These are phyloP conservation scores for Boletus vinaceobasis DNA, from an alignment of 768 basidiomycete genomes.

Conservation along the genomic window DNA sequence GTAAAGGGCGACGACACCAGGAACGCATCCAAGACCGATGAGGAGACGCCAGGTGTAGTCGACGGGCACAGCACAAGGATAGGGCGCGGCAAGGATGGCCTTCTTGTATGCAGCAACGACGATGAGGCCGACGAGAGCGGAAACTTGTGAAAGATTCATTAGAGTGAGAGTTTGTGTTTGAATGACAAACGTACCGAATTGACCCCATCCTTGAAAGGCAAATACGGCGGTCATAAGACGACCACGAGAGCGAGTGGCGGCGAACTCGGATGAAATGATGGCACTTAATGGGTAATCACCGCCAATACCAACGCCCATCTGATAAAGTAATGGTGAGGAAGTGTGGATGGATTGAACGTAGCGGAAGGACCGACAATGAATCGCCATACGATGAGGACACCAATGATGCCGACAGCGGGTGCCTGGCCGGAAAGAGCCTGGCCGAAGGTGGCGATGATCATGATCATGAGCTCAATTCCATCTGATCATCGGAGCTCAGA, in stretches of 20 bases:
- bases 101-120: slow-evolving; percentile 67
- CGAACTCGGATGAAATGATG: slow-evolving; percentile 88
- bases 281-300: slow-evolving; percentile 87
- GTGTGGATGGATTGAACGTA: neutral
- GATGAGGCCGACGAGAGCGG: slow-evolving; percentile 64
- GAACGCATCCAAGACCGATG: slow-evolving; percentile 84
- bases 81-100: slow-evolving; percentile 44
- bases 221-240: slow-evolving; percentile 90
- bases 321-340: neutral
- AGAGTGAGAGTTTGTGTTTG: neutral
- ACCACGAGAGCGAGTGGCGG: slow-evolving; percentile 71
- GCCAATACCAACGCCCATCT: slow-evolving; percentile 82
- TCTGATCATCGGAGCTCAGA: slow-evolving; percentile 27
- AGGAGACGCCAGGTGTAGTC: slow-evolving; percentile 85
- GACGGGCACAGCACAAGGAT: slow-evolving; percentile 44
- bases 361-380: slow-evolving; percentile 48
- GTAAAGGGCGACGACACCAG: slow-evolving; percentile 78
- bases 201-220: slow-evolving; percentile 84
- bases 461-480: slow-evolving; percentile 66
- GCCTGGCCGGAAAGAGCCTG: slow-evolving; percentile 72
- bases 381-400: slow-evolving; percentile 79
- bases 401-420: slow-evolving; percentile 67
- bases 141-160: slow-evolving; percentile 36
- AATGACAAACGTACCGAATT: slow-evolving; percentile 51
- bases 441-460: slow-evolving; percentile 74